A percentile compares a stretch with the other conserved stretches of the same genome.
phyloP scores from a whole-genome alignment of 805 yeast species.

The Sugiyamaella chiloensis region DNA sequence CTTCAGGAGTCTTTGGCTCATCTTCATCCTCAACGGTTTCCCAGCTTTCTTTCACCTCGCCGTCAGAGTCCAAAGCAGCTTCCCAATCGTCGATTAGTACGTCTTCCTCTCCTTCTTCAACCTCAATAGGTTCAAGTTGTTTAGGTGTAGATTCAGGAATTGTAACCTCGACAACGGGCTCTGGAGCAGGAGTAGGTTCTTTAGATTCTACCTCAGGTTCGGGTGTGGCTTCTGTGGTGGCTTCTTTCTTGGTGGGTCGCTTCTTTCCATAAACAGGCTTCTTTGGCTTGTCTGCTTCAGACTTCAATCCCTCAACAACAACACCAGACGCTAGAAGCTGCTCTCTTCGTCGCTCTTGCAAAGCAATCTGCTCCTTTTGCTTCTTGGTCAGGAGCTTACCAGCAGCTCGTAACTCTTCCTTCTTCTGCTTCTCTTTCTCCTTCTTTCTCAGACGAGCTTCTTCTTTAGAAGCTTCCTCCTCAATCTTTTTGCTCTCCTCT shows the following conservation, averaged over 20 bases:
- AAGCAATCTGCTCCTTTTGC: slow-evolving; percentile 88
- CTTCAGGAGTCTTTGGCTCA: slow-evolving; percentile 14
- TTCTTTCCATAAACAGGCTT: slow-evolving; percentile 40
- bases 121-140: slow-evolving; percentile 23
- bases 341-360: slow-evolving; percentile 84
- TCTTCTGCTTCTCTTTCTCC: slow-evolving; percentile 82
- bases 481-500: slow-evolving; percentile 50
- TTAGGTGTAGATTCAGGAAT: slow-evolving; percentile 6
- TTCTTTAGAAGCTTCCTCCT: slow-evolving; percentile 58
- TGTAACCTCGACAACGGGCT: slow-evolving; percentile 5
- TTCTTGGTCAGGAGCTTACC: slow-evolving; percentile 92
- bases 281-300: slow-evolving; percentile 51
- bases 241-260: slow-evolving; percentile 35
- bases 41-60: slow-evolving; percentile 48
- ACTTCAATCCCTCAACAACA: slow-evolving; percentile 67
- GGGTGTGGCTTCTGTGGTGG: too few relatives aligned
- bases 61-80: slow-evolving; percentile 49
- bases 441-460: slow-evolving; percentile 60
- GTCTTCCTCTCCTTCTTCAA: slow-evolving; percentile 43
- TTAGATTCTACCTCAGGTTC: slow-evolving; percentile 14
- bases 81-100: slow-evolving; percentile 86
- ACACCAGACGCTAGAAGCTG: slow-evolving; percentile 74
- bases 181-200: slow-evolving; percentile 20
- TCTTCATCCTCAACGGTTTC: slow-evolving; percentile 22
- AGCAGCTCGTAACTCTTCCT: slow-evolving; percentile 91